phyloP scores from a whole-genome alignment of 2,329 filamentous ascomycete species.

The Uncinocarpus reesii region DNA sequence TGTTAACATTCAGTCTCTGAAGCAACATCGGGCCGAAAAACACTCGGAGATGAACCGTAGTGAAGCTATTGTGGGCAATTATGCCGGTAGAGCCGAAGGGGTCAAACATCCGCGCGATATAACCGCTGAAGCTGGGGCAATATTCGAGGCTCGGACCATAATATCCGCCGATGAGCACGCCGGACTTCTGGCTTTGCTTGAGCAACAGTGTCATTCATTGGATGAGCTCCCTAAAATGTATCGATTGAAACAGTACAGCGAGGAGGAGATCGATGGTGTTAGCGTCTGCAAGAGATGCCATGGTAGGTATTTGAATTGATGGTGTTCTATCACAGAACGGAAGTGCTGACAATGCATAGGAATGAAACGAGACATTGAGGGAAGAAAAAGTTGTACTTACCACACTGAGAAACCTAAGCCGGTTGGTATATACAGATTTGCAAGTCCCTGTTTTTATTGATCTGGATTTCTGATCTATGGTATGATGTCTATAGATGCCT shows the following conservation, averaged over 20 bases:
- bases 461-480: not conserved
- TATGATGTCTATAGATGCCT: not conserved
- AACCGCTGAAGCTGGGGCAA: too few relatives aligned
- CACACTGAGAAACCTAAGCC: slow-evolving; percentile 2
- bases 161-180: not conserved
- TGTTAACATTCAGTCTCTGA: not conserved
- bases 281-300: slow-evolving; percentile 10
- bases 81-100: not conserved
- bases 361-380: not conserved
- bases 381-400: slow-evolving; percentile 2
- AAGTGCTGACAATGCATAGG: not conserved
- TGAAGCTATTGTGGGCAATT: not conserved
- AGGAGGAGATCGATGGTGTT: slow-evolving; percentile 9
- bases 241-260: not conserved
- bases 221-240: slow-evolving; percentile 5
- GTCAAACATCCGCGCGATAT: too few relatives aligned
- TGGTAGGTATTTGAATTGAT: slow-evolving; percentile 4
- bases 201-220: slow-evolving; percentile 4
- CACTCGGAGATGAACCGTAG: too few relatives aligned
- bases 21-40: not conserved
- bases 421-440: not conserved
- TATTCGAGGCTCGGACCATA: not conserved
- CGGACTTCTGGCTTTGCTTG: not conserved
- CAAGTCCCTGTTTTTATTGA: not conserved
- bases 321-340: too few relatives aligned